phyloP scores from a whole-genome alignment of 176 grass and related monocot species.

The Olyra latifolia region DNA sequence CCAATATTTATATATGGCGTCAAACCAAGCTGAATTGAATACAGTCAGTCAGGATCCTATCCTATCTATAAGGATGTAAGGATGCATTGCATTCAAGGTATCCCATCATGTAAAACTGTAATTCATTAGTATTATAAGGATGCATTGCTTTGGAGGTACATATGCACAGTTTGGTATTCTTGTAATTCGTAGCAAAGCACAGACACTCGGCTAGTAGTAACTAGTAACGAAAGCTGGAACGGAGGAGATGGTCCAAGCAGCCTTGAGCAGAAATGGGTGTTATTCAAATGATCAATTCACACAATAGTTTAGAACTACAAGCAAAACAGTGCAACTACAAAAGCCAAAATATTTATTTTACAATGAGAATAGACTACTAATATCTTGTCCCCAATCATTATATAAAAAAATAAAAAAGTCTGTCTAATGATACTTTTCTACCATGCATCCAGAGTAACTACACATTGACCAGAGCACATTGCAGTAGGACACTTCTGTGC shows the following conservation, averaged over 20 bases:
- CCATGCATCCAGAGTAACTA: constrained; percentile 20
- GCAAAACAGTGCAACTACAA: background rate
- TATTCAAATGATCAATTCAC: background rate
- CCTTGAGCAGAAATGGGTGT: background rate
- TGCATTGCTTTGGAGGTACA: too few relatives aligned
- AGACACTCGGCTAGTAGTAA: background rate
- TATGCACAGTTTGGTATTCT: too few relatives aligned
- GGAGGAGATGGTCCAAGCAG: background rate
- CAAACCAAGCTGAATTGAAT: too few relatives aligned
- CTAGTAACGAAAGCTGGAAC: background rate
- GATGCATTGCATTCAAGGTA: too few relatives aligned
- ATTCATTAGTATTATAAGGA: too few relatives aligned
- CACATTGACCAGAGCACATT: background rate
- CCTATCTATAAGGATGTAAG: too few relatives aligned
- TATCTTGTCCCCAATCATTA: background rate
- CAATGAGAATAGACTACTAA: background rate
- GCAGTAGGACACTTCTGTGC: background rate
- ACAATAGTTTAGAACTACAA: background rate
- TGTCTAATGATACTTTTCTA: background rate
- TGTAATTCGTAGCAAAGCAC: too few relatives aligned
- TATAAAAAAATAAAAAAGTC: background rate
- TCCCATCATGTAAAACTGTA: too few relatives aligned
- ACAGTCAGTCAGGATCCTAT: too few relatives aligned
- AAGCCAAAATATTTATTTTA: constrained; percentile 12
- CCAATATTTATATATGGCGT: too few relatives aligned